Percentiles rank a stretch among this genome's conserved stretches.
Evolutionary conservation across 441 rosid genomes (phyloP).

Genomic region (Erodium trifolium): DNA sequence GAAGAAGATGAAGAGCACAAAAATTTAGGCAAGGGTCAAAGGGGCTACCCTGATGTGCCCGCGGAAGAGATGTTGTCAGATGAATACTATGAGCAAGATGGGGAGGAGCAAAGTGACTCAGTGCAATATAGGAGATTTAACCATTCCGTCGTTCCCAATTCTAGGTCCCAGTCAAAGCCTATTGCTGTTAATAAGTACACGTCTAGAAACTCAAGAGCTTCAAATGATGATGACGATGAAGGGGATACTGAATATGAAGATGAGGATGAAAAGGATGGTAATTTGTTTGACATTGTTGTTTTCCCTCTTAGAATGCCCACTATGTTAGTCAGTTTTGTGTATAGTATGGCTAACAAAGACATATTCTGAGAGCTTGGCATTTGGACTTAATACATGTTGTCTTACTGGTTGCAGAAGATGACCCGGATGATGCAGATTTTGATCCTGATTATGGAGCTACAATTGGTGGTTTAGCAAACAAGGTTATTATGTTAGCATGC

Average conservation of each 20-base stretch:
- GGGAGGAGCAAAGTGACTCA: conserved; percentile 81
- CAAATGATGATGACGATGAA: conserved; percentile 25
- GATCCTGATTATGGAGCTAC: conserved; percentile 60
- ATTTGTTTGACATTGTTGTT: conserved; percentile 16
- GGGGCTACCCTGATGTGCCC: conserved; percentile 71
- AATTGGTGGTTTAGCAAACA: conserved; percentile 31
- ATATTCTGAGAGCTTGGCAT: not conserved
- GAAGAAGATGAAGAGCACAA: conserved; percentile 60
- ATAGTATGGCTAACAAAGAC: not conserved
- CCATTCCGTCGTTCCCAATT: conserved; percentile 43
- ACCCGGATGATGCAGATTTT: conserved; percentile 93
- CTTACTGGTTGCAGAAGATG: conserved; percentile 63
- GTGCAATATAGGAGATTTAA: conserved; percentile 47
- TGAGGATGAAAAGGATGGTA: conserved; percentile 79
- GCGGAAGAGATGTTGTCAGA: conserved; percentile 99
- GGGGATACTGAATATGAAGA: conserved; percentile 30
- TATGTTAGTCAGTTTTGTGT: not conserved
- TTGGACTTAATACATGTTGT: conserved; percentile 23
- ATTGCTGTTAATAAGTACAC: conserved; percentile 25
- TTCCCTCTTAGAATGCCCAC: not conserved
- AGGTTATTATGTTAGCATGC: conserved; percentile 37
- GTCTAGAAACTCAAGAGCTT: conserved; percentile 55
- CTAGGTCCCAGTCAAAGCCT: conserved; percentile 46
- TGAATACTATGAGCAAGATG: conserved; percentile 99
- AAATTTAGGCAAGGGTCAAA: conserved; percentile 41